A percentile compares a stretch with the other conserved stretches of the same genome.
Evolutionary conservation across 176 grass and related monocot species (phyloP).

Genomic region (Oryza nivara): DNA sequence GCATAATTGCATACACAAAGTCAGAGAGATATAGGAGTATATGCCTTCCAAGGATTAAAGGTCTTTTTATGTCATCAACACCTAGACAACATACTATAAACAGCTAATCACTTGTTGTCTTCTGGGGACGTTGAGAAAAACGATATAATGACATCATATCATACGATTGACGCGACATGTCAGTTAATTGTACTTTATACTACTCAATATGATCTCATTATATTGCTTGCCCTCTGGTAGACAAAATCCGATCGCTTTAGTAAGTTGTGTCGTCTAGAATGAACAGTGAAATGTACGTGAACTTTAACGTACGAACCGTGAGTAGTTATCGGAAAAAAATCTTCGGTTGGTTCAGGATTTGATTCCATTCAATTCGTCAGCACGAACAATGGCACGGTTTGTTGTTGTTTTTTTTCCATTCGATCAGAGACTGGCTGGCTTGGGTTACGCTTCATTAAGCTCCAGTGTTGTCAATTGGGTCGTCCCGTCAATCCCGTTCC

Average conservation of each 20-base stretch:
- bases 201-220: too few species aligned
- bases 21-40: background rate
- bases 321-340: background rate
- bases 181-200: too few species aligned
- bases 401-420: background rate
- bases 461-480: background rate
- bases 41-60: background rate
- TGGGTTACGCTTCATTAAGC: background rate
- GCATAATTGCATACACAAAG: background rate
- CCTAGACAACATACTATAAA: background rate
- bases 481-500: conserved; percentile 23
- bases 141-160: background rate
- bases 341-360: background rate
- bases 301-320: background rate
- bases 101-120: background rate
- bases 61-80: background rate
- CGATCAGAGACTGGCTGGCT: background rate
- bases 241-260: too few species aligned
- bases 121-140: background rate
- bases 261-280: too few species aligned
- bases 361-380: background rate
- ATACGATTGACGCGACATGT: background rate
- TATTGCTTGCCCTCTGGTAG: too few species aligned
- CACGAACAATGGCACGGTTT: background rate
- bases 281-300: background rate